These are phyloP conservation scores for Paulownia fortunei DNA, from an alignment of 257 asterid species.

Conservation along the genomic window DNA sequence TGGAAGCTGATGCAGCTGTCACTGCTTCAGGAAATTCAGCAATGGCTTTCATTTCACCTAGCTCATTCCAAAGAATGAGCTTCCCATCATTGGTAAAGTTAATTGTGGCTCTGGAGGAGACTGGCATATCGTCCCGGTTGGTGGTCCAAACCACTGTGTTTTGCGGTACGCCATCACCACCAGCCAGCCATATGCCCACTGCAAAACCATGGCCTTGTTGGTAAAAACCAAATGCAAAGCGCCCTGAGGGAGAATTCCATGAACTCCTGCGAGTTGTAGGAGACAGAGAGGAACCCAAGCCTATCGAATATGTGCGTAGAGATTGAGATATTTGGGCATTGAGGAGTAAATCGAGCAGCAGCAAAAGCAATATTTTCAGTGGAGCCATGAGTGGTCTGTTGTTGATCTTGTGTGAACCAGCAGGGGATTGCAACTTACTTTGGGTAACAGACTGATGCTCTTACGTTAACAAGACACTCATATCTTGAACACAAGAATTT, in stretches of 20 bases:
- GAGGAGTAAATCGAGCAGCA: neutral
- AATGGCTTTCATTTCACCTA: neutral
- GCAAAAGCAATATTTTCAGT: neutral
- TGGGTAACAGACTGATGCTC: no score
- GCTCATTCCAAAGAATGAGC: neutral
- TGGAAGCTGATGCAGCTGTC: neutral
- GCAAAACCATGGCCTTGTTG: neutral
- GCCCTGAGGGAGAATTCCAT: neutral
- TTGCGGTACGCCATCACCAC: neutral
- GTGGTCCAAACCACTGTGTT: neutral
- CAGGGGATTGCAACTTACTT: no score
- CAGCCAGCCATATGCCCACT: constrained; percentile 2
- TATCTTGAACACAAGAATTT: no score
- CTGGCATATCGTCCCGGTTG: neutral
- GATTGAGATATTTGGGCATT: neutral
- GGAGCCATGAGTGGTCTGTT: neutral
- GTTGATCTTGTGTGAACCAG: no score
- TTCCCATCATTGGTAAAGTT: neutral
- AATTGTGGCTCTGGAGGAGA: neutral
- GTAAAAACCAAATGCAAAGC: neutral
- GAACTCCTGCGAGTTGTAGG: neutral
- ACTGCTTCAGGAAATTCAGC: neutral
- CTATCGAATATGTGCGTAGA: neutral
- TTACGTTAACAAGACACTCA: no score
- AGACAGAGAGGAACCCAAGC: neutral